phyloP scores from a whole-genome alignment of 2,329 filamentous ascomycete genomes.

The Alternaria consortialis region DNA sequence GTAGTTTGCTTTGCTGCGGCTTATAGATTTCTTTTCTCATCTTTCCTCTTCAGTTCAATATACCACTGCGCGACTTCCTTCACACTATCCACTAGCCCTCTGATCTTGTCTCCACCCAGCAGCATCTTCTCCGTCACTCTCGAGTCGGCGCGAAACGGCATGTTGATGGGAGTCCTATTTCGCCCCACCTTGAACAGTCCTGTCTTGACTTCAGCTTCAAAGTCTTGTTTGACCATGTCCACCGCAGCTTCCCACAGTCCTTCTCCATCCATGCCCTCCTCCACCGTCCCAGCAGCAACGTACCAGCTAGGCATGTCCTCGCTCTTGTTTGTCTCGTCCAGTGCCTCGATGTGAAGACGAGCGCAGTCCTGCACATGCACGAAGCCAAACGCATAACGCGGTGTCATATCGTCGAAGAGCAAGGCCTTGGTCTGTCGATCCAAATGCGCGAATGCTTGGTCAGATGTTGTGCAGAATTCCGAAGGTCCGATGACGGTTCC shows the following conservation, averaged over 20 bases:
- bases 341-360: conserved; percentile 41
- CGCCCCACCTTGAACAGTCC: conserved; percentile 37
- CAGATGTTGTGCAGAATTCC: conserved; percentile 35
- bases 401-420: conserved; percentile 41
- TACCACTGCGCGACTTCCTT: conserved; percentile 44
- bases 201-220: conserved; percentile 23
- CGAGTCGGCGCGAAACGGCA: conserved; percentile 45
- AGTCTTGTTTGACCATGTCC: conserved; percentile 31
- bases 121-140: conserved; percentile 36
- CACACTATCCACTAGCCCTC: conserved; percentile 35
- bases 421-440: conserved; percentile 46
- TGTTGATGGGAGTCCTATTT: conserved; percentile 39
- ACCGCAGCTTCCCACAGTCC: conserved; percentile 36
- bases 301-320: conserved; percentile 38
- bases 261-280: conserved; percentile 27
- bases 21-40: background rate
- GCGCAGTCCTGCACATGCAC: conserved; percentile 46
- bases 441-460: conserved; percentile 31
- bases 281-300: conserved; percentile 37
- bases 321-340: conserved; percentile 29
- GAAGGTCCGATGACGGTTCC: conserved; percentile 47
- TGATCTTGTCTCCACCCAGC: conserved; percentile 29
- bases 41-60: conserved; percentile 15
- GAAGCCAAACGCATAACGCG: conserved; percentile 48
- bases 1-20: background rate